Conservation (phyloP, 2,329 filamentous ascomycete genomes). For the Penicillium palitans region DNA sequence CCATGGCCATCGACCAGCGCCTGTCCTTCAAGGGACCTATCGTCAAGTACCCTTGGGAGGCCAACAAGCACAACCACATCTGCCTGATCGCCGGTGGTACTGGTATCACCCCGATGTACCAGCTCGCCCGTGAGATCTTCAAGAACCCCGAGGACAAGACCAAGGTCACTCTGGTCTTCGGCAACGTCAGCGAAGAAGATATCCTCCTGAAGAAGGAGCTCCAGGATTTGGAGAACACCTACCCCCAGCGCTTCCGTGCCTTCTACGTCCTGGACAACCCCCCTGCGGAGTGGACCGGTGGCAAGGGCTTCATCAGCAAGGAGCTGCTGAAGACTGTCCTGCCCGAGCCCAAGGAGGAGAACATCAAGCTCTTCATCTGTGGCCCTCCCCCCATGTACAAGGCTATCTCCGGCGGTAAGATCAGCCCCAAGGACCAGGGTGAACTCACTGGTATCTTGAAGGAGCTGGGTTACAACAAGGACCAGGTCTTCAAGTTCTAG, state of each 20-base stretch:
- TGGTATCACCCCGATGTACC: constrained; percentile 97
- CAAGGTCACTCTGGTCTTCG: constrained; percentile 93
- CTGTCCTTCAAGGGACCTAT: constrained; percentile 94
- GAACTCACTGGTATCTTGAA: constrained; percentile 79
- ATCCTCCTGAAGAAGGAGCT: constrained; percentile 88
- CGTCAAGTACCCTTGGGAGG: constrained; percentile 84
- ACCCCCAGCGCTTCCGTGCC: constrained; percentile 89
- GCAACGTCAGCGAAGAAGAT: constrained; percentile 85
- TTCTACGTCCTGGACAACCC: constrained; percentile 92
- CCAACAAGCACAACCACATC: constrained; percentile 88
- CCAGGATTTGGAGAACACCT: constrained; percentile 85
- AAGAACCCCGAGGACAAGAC: constrained; percentile 96
- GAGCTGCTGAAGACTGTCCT: constrained; percentile 92
- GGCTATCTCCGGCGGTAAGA: constrained; percentile 84
- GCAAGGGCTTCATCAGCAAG: constrained; percentile 81
- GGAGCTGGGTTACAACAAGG: constrained; percentile 78
- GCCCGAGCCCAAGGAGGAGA: constrained; percentile 84
- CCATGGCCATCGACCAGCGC: constrained; percentile 75
- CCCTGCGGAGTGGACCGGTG: constrained; percentile 72
- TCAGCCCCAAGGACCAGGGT: constrained; percentile 89
- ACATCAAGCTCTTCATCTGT: constrained; percentile 96
- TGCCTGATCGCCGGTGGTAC: constrained; percentile 80
- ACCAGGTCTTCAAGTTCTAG: constrained; percentile 97
- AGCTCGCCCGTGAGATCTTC: constrained; percentile 88
- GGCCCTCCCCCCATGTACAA: constrained; percentile 93